A percentile compares a stretch with the other conserved stretches of the same genome.
phyloP scores from a whole-genome alignment of 305 asterid species.

The Rubia tinctorum region DNA sequence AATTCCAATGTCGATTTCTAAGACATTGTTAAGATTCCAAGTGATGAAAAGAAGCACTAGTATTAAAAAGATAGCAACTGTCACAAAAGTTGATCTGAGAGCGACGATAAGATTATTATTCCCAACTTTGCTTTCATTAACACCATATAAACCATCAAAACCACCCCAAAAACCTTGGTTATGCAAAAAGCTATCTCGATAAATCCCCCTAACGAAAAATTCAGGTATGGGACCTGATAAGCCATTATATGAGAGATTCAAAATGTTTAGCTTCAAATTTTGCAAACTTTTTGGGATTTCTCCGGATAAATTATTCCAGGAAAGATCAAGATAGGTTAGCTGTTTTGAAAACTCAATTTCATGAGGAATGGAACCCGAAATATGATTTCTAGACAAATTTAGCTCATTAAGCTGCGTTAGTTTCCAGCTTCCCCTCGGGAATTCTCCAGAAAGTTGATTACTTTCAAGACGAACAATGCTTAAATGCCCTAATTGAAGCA shows the following conservation, averaged over 20 bases:
- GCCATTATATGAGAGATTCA: slow-evolving; percentile 61
- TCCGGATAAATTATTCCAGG: slow-evolving; percentile 56
- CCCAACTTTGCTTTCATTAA: neutral
- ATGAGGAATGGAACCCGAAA: slow-evolving; percentile 58
- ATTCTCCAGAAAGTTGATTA: slow-evolving; percentile 53
- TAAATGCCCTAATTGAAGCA: slow-evolving; percentile 46
- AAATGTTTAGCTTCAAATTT: slow-evolving; percentile 63
- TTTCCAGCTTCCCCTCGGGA: slow-evolving; percentile 45
- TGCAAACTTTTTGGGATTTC: slow-evolving; percentile 50
- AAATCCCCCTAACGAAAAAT: slow-evolving; percentile 34
- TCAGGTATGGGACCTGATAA: slow-evolving; percentile 69
- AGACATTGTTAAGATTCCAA: slow-evolving; percentile 38
- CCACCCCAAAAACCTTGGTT: slow-evolving; percentile 59
- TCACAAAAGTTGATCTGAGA: slow-evolving; percentile 30
- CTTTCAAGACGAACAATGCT: slow-evolving; percentile 55
- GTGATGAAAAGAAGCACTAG: slow-evolving; percentile 42
- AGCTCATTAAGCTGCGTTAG: slow-evolving; percentile 64
- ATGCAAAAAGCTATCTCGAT: slow-evolving; percentile 59
- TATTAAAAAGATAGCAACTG: slow-evolving; percentile 39
- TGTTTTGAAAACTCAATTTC: slow-evolving; percentile 62
- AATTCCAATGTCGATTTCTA: slow-evolving; percentile 25
- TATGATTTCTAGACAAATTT: slow-evolving; percentile 49
- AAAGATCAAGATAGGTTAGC: slow-evolving; percentile 83
- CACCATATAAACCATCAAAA: slow-evolving; percentile 34
- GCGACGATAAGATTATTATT: slow-evolving; percentile 29